These are phyloP conservation scores for Clausena lansium DNA, from an alignment of 345 rosid species.

Conservation along the genomic window DNA sequence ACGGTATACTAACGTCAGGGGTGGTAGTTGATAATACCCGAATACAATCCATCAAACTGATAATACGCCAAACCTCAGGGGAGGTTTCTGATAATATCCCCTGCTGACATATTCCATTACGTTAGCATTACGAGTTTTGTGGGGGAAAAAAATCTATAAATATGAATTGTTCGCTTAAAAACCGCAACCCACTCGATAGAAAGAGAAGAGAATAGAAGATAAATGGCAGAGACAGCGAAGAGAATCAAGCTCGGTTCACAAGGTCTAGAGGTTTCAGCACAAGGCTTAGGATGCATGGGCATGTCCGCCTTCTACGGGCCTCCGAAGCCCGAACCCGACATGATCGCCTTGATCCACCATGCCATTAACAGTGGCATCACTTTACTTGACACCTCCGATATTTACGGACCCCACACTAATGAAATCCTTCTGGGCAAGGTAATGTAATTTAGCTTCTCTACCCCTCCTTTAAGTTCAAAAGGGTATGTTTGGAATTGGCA, in stretches of 20 bases:
- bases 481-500: too few species aligned
- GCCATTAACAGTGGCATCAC: slow-evolving; percentile 40
- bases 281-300: slow-evolving; percentile 54
- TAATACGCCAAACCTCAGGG: too few species aligned
- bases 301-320: slow-evolving; percentile 42
- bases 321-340: slow-evolving; percentile 31
- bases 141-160: too few species aligned
- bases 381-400: slow-evolving; percentile 44
- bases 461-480: neutral
- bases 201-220: too few species aligned
- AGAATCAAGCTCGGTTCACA: neutral
- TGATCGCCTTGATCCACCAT: slow-evolving; percentile 32
- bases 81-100: too few species aligned
- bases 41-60: too few species aligned
- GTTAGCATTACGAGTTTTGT: too few species aligned
- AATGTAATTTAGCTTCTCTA: neutral
- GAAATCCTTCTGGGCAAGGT: slow-evolving; percentile 45
- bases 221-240: neutral
- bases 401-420: slow-evolving; percentile 45
- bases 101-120: too few species aligned
- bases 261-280: slow-evolving; percentile 31
- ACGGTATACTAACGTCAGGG: too few species aligned
- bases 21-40: too few species aligned
- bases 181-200: too few species aligned
- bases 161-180: too few species aligned